phyloP scores from a whole-genome alignment of 768 basidiomycete genomes.

The Leccinum fibrillosum region DNA sequence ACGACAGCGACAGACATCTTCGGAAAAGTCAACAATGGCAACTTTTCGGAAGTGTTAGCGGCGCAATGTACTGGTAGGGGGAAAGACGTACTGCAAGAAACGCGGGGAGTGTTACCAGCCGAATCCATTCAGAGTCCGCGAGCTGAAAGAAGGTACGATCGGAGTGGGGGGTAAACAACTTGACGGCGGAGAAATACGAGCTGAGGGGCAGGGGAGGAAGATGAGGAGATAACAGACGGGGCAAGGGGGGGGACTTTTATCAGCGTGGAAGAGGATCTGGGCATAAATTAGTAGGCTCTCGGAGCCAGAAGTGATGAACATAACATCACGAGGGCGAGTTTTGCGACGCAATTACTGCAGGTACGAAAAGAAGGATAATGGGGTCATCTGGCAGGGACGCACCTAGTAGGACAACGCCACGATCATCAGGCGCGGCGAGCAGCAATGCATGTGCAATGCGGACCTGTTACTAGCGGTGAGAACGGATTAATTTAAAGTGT shows the following conservation, averaged over 20 bases:
- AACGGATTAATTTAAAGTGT: conserved; percentile 21
- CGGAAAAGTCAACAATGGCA: conserved; percentile 77
- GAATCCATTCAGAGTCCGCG: conserved; percentile 34
- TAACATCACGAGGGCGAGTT: conserved; percentile 13
- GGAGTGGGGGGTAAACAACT: background rate
- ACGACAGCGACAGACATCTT: conserved; percentile 46
- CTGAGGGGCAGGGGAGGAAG: background rate
- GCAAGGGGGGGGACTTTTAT: conserved; percentile 16
- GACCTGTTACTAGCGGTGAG: conserved; percentile 13
- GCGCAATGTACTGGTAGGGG: background rate
- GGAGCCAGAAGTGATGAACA: conserved; percentile 13
- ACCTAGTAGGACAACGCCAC: conserved; percentile 20
- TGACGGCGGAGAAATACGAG: background rate
- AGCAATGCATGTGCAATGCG: conserved; percentile 15
- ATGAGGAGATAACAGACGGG: background rate
- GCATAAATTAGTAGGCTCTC: conserved; percentile 13
- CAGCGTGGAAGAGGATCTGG: conserved; percentile 5
- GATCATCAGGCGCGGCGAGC: conserved; percentile 7
- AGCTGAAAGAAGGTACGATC: background rate
- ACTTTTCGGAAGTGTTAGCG: conserved; percentile 40
- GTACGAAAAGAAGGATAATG: conserved; percentile 5
- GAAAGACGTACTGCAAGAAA: conserved; percentile 70
- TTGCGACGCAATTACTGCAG: conserved; percentile 2
- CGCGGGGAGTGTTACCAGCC: conserved; percentile 44
- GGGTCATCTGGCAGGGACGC: conserved; percentile 6